Conservation (phyloP, 495 filamentous ascomycete genomes). For the Glonium stellatum region DNA sequence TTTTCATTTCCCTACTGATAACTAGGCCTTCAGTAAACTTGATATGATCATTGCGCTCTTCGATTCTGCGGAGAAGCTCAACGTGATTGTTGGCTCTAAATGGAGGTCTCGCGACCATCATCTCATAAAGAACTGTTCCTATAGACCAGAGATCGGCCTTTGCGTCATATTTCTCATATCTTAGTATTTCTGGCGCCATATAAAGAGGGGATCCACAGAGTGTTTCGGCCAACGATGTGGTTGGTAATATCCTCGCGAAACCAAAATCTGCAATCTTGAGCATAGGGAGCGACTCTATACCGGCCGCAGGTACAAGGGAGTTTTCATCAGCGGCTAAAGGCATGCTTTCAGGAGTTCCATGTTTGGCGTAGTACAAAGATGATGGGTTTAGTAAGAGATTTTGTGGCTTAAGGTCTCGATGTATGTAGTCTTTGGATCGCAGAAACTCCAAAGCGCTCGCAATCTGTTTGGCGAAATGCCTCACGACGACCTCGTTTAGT, state of each 20-base stretch:
- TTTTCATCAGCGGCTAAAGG: slow-evolving; percentile 62
- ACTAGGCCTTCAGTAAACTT: slow-evolving; percentile 67
- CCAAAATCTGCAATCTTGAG: slow-evolving; percentile 97
- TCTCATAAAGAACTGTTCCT: slow-evolving; percentile 90
- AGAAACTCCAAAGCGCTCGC: slow-evolving; percentile 87
- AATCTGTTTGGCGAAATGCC: slow-evolving; percentile 94
- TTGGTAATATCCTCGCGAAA: slow-evolving; percentile 83
- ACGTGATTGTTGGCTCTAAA: slow-evolving; percentile 93
- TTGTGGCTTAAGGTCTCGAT: slow-evolving; percentile 96
- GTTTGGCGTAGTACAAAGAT: slow-evolving; percentile 52
- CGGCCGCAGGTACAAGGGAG: slow-evolving; percentile 71
- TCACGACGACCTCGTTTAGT: slow-evolving; percentile 84
- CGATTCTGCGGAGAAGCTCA: slow-evolving; percentile 84
- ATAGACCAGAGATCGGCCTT: slow-evolving; percentile 97
- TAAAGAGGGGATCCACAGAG: slow-evolving; percentile 97
- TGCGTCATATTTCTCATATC: slow-evolving; percentile 95
- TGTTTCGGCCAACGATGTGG: slow-evolving; percentile 87
- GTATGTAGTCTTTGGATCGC: slow-evolving; percentile 75
- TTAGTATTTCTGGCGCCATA: slow-evolving; percentile 96
- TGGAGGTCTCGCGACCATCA: slow-evolving; percentile 83
- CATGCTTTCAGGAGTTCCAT: slow-evolving; percentile 41
- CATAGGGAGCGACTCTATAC: slow-evolving; percentile 83
- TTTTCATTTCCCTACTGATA: slow-evolving; percentile 71
- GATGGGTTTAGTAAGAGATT: slow-evolving; percentile 89
- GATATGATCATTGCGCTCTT: slow-evolving; percentile 75